phyloP scores from a whole-genome alignment of 257 asterid species.

The Salvia miltiorrhiza region DNA sequence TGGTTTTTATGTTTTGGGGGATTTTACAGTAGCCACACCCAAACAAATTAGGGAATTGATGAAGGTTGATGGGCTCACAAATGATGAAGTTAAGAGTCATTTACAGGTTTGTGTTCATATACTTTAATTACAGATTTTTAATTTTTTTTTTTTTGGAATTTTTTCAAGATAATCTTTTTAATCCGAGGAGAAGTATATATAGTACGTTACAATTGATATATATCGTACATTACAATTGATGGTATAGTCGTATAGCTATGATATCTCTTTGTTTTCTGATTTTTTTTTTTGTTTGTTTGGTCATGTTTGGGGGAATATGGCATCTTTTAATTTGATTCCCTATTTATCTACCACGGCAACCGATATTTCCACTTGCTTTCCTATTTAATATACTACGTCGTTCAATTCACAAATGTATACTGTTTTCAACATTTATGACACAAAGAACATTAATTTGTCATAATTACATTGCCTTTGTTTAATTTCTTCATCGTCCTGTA shows the following conservation, averaged over 20 bases:
- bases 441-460: neutral
- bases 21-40: conserved; percentile 50
- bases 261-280: neutral
- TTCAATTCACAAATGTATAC: neutral
- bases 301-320: neutral
- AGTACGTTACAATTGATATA: neutral
- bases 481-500: neutral
- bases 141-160: neutral
- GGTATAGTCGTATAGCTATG: no score
- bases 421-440: neutral
- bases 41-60: conserved; percentile 67
- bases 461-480: neutral
- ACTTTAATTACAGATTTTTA: neutral
- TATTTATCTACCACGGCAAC: neutral
- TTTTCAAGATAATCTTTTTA: neutral
- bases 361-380: neutral
- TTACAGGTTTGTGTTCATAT: conserved; percentile 46
- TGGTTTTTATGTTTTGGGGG: neutral
- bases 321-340: neutral
- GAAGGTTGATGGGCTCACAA: conserved; percentile 75
- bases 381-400: neutral
- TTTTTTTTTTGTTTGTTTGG: neutral
- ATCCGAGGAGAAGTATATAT: neutral
- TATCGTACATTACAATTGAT: neutral
- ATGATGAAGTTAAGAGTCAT: conserved; percentile 74